Evolutionary conservation across 2,329 filamentous ascomycete genomes (phyloP).

Genomic region (Colletotrichum ledebouriae): DNA sequence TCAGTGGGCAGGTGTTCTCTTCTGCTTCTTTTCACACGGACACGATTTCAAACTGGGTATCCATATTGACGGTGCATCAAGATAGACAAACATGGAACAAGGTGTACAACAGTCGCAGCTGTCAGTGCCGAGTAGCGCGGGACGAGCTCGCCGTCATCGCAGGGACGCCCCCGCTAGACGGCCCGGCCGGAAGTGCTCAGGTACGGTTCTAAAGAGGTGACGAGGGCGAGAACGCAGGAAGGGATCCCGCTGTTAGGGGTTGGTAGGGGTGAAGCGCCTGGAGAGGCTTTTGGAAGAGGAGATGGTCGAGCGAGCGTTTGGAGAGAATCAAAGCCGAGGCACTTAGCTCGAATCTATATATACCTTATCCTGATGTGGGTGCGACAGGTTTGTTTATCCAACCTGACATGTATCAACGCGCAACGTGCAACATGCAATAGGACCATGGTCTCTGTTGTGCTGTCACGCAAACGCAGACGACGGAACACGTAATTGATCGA

Average conservation of each 20-base stretch:
- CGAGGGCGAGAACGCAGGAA: neutral
- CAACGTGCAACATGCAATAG: too few relatives aligned
- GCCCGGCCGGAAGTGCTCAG: neutral
- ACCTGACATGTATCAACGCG: too few relatives aligned
- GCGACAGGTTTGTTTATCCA: too few relatives aligned
- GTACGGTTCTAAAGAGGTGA: slow-evolving; percentile 11
- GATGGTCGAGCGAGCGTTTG: neutral
- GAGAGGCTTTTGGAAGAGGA: slow-evolving; percentile 19
- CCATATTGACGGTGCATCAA: slow-evolving; percentile 13
- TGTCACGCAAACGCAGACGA: too few relatives aligned
- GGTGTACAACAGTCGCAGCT: neutral
- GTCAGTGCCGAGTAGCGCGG: slow-evolving; percentile 21
- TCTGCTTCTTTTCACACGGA: neutral
- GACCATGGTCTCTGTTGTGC: too few relatives aligned
- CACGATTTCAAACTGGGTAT: slow-evolving; percentile 15
- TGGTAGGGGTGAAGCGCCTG: neutral
- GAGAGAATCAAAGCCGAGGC: too few relatives aligned
- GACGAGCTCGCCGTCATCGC: neutral
- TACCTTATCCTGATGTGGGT: too few relatives aligned
- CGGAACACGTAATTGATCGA: too few relatives aligned
- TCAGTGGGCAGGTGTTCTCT: slow-evolving; percentile 17
- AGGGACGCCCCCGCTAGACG: slow-evolving; percentile 1
- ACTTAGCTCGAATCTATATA: too few relatives aligned
- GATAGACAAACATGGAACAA: neutral
- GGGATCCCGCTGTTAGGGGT: slow-evolving; percentile 32